These are phyloP conservation scores for Panicum virgatum DNA, from an alignment of 202 grass and related monocot genomes.

Conservation along the genomic window DNA sequence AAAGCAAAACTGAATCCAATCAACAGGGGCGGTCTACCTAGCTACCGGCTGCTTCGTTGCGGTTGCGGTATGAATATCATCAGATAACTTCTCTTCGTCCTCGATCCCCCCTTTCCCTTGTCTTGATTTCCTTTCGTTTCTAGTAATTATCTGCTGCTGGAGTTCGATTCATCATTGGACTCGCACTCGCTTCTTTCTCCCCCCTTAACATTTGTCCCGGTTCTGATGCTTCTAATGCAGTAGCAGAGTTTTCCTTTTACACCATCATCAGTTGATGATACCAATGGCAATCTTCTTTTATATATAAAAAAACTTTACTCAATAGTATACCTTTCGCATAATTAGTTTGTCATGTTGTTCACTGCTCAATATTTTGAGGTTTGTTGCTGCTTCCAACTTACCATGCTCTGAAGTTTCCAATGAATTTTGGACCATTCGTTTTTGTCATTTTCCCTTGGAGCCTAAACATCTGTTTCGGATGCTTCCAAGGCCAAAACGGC, in stretches of 20 bases:
- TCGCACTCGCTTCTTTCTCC: not conserved
- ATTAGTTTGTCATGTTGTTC: not conserved
- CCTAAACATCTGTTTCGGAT: conserved; percentile 22
- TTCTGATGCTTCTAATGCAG: not conserved
- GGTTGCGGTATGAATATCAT: not conserved
- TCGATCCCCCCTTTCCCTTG: not conserved
- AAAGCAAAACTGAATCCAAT: not conserved
- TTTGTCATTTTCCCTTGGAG: not conserved
- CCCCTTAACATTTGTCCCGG: not conserved
- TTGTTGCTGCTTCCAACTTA: not conserved
- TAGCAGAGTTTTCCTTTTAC: not conserved
- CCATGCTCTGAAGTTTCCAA: not conserved
- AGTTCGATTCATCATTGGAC: not conserved
- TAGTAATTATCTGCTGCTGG: not conserved
- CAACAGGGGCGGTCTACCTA: not conserved
- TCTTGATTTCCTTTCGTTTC: not conserved
- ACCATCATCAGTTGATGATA: not conserved
- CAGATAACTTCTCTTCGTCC: not conserved
- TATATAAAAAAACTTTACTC: not conserved
- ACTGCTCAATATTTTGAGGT: not conserved
- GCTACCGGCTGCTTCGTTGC: not conserved
- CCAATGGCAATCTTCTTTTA: not conserved
- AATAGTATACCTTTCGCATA: not conserved
- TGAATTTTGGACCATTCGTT: not conserved
- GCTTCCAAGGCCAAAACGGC: conserved; percentile 16